phyloP scores from a whole-genome alignment of 2,329 filamentous ascomycete genomes.

The Aureobasidium sp. region DNA sequence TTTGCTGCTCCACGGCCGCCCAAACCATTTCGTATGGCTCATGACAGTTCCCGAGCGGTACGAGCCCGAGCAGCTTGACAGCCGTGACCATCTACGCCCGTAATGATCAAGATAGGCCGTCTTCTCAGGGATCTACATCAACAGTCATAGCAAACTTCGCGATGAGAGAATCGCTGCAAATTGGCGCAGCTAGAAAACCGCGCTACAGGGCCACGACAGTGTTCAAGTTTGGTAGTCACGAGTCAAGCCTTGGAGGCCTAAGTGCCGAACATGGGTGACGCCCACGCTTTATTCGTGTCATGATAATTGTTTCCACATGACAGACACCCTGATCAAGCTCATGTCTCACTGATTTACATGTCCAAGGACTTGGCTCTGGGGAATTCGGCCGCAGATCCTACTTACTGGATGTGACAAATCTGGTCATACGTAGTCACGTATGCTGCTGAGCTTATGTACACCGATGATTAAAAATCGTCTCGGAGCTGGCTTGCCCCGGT shows the following conservation, averaged over 20 bases:
- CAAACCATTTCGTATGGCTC: background rate
- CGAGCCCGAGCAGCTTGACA: background rate
- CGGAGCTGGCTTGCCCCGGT: background rate
- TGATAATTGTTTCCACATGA: background rate
- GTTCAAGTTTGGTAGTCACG: background rate
- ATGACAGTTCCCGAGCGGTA: slow-evolving; percentile 10
- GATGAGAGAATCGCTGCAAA: background rate
- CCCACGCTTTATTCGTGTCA: background rate
- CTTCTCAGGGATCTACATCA: background rate
- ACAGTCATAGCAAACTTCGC: background rate
- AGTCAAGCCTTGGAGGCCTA: background rate
- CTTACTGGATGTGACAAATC: slow-evolving; percentile 1
- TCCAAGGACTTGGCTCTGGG: slow-evolving; percentile 2
- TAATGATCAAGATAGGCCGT: background rate
- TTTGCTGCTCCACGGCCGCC: background rate
- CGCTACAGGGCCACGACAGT: background rate
- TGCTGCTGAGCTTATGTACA: background rate
- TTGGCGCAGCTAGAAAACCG: background rate
- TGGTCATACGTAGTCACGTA: background rate
- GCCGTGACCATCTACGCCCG: slow-evolving; percentile 4
- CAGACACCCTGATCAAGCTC: background rate
- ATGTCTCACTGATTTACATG: slow-evolving; percentile 1
- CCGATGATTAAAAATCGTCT: background rate
- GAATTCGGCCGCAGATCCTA: slow-evolving; percentile 2
- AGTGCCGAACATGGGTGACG: background rate